Conservation (phyloP, 2,329 filamentous ascomycete species). For the Curvularia verruculosa region DNA sequence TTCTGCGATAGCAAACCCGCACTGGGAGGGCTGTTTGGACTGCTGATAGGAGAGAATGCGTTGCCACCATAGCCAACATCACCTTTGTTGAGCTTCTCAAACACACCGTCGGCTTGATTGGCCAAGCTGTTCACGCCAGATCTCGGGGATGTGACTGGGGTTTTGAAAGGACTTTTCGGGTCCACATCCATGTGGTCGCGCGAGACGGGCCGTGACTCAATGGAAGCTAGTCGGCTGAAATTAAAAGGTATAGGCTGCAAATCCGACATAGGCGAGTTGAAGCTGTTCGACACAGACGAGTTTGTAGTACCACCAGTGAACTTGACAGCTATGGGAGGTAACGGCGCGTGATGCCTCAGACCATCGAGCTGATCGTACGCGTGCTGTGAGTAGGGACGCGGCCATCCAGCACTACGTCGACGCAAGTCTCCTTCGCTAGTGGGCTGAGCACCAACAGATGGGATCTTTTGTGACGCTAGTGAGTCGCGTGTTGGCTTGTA, state of each 20-base stretch:
- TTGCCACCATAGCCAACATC: conserved; percentile 57
- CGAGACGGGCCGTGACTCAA: conserved; percentile 41
- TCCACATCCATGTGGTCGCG: conserved; percentile 44
- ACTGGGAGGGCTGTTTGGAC: conserved; percentile 63
- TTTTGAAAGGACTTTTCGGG: conserved; percentile 30
- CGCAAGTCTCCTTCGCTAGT: conserved; percentile 35
- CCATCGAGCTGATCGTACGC: conserved; percentile 36
- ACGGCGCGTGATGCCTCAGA: conserved; percentile 28
- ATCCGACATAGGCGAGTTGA: conserved; percentile 34
- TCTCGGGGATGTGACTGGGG: conserved; percentile 28
- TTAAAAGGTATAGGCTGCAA: conserved; percentile 62
- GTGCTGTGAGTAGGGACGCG: conserved; percentile 37
- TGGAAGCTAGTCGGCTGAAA: conserved; percentile 41
- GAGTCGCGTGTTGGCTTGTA: conserved; percentile 71
- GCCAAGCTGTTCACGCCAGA: conserved; percentile 20
- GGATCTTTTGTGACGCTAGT: conserved; percentile 28
- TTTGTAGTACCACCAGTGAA: conserved; percentile 39
- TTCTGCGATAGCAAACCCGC: conserved; percentile 74
- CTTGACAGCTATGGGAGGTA: conserved; percentile 42
- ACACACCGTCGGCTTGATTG: conserved; percentile 44
- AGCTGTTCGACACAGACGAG: conserved; percentile 29
- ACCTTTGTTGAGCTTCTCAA: conserved; percentile 72
- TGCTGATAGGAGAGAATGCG: conserved; percentile 38
- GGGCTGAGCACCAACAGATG: conserved; percentile 28
- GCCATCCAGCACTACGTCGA: conserved; percentile 43